A percentile compares a stretch with the other conserved stretches of the same genome.
phyloP scores from a whole-genome alignment of 2,329 filamentous ascomycete genomes.

The Penicillium brevicompactum region DNA sequence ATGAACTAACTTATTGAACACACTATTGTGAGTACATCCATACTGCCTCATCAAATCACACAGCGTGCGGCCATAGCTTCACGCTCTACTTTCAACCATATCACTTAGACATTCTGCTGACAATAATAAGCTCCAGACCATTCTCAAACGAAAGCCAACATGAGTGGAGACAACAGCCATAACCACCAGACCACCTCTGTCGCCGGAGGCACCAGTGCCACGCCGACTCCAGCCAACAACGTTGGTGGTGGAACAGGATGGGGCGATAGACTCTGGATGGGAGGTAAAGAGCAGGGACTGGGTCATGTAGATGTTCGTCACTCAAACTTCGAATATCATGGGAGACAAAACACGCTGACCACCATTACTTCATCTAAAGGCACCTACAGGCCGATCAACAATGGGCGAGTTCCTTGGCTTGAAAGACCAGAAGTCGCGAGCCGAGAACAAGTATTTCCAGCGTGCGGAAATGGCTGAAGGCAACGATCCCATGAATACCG shows the following conservation, averaged over 20 bases:
- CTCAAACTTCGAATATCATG: too few relatives aligned
- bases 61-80: too few relatives aligned
- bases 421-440: constrained; percentile 30
- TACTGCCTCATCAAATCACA: too few relatives aligned
- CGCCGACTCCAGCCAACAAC: constrained; percentile 35
- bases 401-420: constrained; percentile 32
- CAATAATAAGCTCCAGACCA: too few relatives aligned
- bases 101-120: too few relatives aligned
- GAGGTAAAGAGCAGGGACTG: constrained; percentile 22
- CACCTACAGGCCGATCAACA: constrained; percentile 24
- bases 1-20: too few relatives aligned
- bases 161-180: background rate
- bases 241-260: constrained; percentile 22
- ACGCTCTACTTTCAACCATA: too few relatives aligned
- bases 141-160: background rate
- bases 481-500: constrained; percentile 1
- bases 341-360: background rate
- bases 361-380: constrained; percentile 10
- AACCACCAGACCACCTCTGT: constrained; percentile 21
- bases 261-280: constrained; percentile 28
- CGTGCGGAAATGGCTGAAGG: constrained; percentile 11
- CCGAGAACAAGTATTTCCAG: constrained; percentile 21
- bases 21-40: too few relatives aligned
- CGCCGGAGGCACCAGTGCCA: constrained; percentile 26
- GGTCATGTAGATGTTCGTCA: constrained; percentile 30